Base-by-base conservation (phyloP, 179 eudicot genomes). In the Corrigiola litoralis region DNA sequence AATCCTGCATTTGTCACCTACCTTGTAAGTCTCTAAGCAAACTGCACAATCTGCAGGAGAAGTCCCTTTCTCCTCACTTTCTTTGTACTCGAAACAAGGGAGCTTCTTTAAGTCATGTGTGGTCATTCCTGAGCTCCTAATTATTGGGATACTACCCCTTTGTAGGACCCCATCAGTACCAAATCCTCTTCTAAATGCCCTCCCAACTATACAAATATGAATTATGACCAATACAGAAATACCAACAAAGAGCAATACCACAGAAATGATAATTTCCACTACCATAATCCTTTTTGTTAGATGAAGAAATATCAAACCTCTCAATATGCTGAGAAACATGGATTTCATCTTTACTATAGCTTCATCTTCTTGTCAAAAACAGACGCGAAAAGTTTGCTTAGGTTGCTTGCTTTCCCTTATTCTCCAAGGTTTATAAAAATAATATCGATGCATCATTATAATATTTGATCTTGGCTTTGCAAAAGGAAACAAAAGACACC, bases 1-100 rank as follows among this genome's bases (percentile, higher is more conserved):
- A 33, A 76, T 49, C 65, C 97, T 75, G 71, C 97, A 90, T 64
- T 63, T 80, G 33, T 90, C 95, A 37, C 89, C 89, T 24, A 33
- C 72, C 57, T 64, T 79, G 32, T 85, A 85, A 27, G 18, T 71
- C 37, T 87, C 96, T 80, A 87, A 77, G 21, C 96, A 90, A 74
- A 87, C 85, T 34, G 87, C 86, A 75, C 96, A 90, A 18, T 87
- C 89, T 33, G 40, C 58, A 21, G 54, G 21, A 60, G 73, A 68
- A 16, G 65, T 47, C 25, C 69, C 76, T 27, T 58, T 66, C 37
- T 69, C 79, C 13, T 37, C 65, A 8, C 33, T 75, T 23, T 36
- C 79, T 16, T 71, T 70, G 69, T 77, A 90, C 45, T 79, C 84
- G 24, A 86, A 88, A 69, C 83, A 77, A 46, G 95, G 88, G 20